Conservation (phyloP, 495 filamentous ascomycete genomes). For the Aspergillus indologenus region DNA sequence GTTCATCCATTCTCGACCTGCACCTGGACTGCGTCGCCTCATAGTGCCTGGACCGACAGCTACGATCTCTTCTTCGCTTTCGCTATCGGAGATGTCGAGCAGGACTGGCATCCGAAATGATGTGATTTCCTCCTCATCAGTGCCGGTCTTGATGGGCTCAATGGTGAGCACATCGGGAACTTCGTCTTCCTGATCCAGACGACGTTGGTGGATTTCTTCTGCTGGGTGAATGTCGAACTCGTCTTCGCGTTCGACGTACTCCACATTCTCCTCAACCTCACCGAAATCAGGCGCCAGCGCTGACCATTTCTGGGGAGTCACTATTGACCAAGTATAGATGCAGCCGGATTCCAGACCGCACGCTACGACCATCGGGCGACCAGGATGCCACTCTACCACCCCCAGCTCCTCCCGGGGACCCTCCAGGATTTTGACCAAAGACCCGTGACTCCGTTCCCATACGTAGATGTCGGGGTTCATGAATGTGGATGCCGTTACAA, state of each 20-base stretch:
- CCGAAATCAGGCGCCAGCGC: conserved; percentile 94
- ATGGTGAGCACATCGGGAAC: conserved; percentile 82
- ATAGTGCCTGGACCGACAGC: conserved; percentile 81
- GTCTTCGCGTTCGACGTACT: conserved; percentile 92
- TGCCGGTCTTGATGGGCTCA: conserved; percentile 58
- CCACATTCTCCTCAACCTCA: conserved; percentile 96
- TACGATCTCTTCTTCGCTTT: conserved; percentile 85
- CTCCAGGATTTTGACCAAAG: conserved; percentile 91
- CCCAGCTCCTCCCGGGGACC: conserved; percentile 92
- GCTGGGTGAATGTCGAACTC: conserved; percentile 97
- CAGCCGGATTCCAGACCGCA: conserved; percentile 85
- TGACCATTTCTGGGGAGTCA: conserved; percentile 91
- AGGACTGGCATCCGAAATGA: conserved; percentile 84
- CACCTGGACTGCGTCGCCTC: conserved; percentile 67
- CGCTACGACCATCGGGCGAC: conserved; percentile 81
- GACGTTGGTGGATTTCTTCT: conserved; percentile 88
- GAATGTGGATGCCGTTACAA: conserved; percentile 83
- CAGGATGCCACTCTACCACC: conserved; percentile 94
- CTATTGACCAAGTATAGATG: conserved; percentile 90
- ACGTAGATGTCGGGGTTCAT: conserved; percentile 99
- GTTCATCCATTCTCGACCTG: conserved; percentile 40
- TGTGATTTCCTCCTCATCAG: conserved; percentile 51
- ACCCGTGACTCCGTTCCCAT: conserved; percentile 93
- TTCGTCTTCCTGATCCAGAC: conserved; percentile 85
- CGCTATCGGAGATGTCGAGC: conserved; percentile 70